Evolutionary conservation across 2,329 filamentous ascomycete genomes (phyloP), one percentile per base, ranked within the genome.

Genomic region (Westerdykella ornata): DNA sequence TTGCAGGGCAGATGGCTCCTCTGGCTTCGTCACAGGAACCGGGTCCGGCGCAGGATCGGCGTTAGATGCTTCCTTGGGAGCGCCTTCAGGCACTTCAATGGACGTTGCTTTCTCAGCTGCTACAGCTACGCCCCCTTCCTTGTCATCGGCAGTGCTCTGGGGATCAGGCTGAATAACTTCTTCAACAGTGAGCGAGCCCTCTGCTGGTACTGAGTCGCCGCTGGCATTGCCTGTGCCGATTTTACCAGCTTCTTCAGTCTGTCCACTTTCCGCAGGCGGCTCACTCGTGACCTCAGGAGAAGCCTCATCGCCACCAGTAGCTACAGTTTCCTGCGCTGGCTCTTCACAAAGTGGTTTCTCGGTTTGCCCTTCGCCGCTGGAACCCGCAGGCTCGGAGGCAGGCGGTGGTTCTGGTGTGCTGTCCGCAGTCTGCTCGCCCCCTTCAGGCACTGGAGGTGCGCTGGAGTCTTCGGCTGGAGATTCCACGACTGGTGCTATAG

Each of bases 31-130:
- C n/a, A 17, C 55, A 22, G 35, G 47, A 26, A 44, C 45, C 32
- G 53, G 38, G 31, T 46, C 48, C 41, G 53, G 40, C 14, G 36
- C 36, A 36, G 41, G 43, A 33, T 42, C 37, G 5, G 20, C 34
- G 12, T 43, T 22, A 20, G 40, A 22, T 14, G 41, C 13, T 33
- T 14, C 9, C n/a, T 8, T 14, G 5, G 30, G 16, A 33, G 11
- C n/a, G 8, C 16, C 13, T 13, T 14, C 30, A 3, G 30, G 4
- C 16, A 9, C 14, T 9, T 33, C 30, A 11, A 13, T n/a, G 4
- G 30, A 8, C 3, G 30, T n/a, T 11, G 30, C 3, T 14, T 7
- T n/a, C 30, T 33, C 30, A 5, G 12, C 30, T 33, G 30, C 8
- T 15, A 15, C n/a, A 17, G 30, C 8, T 15, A 33, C 13, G 30